Conservation (phyloP, 805 yeast species). For the Starmerella roubikii region DNA sequence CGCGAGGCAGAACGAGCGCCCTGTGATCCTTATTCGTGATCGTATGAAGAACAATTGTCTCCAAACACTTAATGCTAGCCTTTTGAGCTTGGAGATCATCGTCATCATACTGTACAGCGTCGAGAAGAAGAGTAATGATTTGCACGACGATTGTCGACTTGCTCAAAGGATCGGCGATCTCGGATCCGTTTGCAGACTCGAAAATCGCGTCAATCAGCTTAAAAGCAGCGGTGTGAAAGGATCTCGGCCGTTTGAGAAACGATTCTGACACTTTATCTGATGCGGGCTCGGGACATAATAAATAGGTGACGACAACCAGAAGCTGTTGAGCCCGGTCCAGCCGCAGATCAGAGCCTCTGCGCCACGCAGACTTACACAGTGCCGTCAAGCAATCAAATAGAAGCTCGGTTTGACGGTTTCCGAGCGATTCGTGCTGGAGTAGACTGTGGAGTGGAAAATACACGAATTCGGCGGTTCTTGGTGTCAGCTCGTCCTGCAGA, state of each 20-base stretch:
- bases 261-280: slow-evolving; percentile 4
- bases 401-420: slow-evolving; percentile 35
- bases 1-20: slow-evolving; percentile 15
- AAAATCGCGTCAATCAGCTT: slow-evolving; percentile 18
- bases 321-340: slow-evolving; percentile 20
- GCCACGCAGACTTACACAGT: slow-evolving; percentile 26
- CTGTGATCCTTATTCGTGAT: slow-evolving; percentile 10
- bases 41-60: slow-evolving; percentile 5
- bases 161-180: slow-evolving; percentile 8
- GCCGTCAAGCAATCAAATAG: slow-evolving; percentile 33
- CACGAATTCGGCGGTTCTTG: slow-evolving; percentile 41
- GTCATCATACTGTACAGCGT: slow-evolving; percentile 16
- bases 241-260: slow-evolving; percentile 15
- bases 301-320: slow-evolving; percentile 19
- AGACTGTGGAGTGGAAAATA: slow-evolving; percentile 47
- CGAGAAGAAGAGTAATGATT: slow-evolving; percentile 17
- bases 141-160: slow-evolving; percentile 20
- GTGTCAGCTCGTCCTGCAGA: neutral
- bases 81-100: slow-evolving; percentile 15
- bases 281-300: slow-evolving; percentile 18
- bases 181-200: slow-evolving; percentile 11
- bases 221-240: slow-evolving; percentile 22
- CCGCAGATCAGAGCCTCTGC: slow-evolving; percentile 5
- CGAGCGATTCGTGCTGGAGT: slow-evolving; percentile 34
- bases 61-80: slow-evolving; percentile 16